Evolutionary conservation across 2,329 filamentous ascomycete species (phyloP).

Genomic region (Grosmannia huntii): DNA sequence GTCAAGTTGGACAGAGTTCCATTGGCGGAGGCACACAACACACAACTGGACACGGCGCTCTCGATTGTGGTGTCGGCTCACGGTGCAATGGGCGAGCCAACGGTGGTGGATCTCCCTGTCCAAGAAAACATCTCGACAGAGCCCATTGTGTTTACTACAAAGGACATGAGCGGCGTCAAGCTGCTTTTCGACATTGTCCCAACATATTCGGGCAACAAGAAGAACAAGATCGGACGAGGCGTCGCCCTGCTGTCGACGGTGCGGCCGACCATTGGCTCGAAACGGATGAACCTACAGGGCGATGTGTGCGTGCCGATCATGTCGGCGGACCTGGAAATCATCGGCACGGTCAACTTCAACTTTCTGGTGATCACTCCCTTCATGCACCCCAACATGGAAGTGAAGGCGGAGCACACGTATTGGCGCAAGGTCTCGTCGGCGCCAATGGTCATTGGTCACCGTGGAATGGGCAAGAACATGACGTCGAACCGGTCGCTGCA

Average conservation of each 20-base stretch:
- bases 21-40: conserved; percentile 75
- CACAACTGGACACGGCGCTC: conserved; percentile 85
- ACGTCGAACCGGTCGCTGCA: conserved; percentile 76
- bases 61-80: conserved; percentile 82
- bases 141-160: conserved; percentile 78
- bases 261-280: conserved; percentile 68
- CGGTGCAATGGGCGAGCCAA: conserved; percentile 75
- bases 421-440: conserved; percentile 88
- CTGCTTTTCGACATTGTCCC: conserved; percentile 90
- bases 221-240: conserved; percentile 77
- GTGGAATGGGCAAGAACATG: conserved; percentile 81
- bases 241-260: conserved; percentile 81
- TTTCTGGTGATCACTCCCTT: conserved; percentile 93
- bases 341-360: conserved; percentile 93
- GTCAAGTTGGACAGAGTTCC: conserved; percentile 84
- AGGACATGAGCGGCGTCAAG: conserved; percentile 68
- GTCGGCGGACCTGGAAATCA: conserved; percentile 73
- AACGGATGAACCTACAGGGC: conserved; percentile 83
- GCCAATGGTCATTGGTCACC: conserved; percentile 57
- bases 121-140: conserved; percentile 91
- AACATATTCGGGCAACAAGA: conserved; percentile 82
- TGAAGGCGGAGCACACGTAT: conserved; percentile 84
- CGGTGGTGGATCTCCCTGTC: conserved; percentile 81
- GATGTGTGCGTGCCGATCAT: conserved; percentile 89
- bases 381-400: conserved; percentile 81